Base-by-base conservation (phyloP, 805 yeast genomes). In the Lachancea meyersii region DNA sequence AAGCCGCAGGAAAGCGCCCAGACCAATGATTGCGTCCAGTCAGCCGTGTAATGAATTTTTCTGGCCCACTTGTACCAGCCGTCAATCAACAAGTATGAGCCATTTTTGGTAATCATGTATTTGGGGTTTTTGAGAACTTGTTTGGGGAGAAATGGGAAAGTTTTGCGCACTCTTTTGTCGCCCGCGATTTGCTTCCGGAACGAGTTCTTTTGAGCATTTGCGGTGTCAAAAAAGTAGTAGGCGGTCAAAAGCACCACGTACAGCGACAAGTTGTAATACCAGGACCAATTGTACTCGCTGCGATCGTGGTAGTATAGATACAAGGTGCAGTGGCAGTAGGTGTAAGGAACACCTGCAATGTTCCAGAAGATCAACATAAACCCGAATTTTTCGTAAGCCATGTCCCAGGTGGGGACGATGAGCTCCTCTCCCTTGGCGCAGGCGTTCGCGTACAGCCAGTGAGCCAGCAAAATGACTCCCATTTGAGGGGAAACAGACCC, bases 341-440 rank as follows among this genome's bases (percentile, higher is more conserved):
- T 91, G 79, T 81, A 93, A 38, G 98, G 98, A 32, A 93, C 98
- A 57, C 98, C 98, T 24, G 97, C 96, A 63, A 93, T 87, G 70
- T 93, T 93, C 98, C 98, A 93, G 74, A 93, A 93, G 55, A 89
- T 79, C 52, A 93, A 77, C 97, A 93, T 89, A 73, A 93, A 93
- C n/a, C 98, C 98, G 57, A 93, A 93, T 69, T 93, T 93, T 66
- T 93, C 98, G 66, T 93, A 93, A 24, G 95, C 96, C 97, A 93
- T 91, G 65, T 93, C 98, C 97, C 98, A 93, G 16, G 96, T 85
- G 54, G 97, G 96, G 49, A 89, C 95, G 62, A 93, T 93, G 55
- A 91, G 72, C 64, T 93, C 97, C 68, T 93, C 98, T 54, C 97
- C 98, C 68, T 93, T 93, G 44, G 95, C 82, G 67, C 97, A 91